Percentiles rank a stretch among this genome's conserved stretches.
Evolutionary conservation across 31 red algal genomes (phyloP).

Genomic region (Porphyra umbilicalis): DNA sequence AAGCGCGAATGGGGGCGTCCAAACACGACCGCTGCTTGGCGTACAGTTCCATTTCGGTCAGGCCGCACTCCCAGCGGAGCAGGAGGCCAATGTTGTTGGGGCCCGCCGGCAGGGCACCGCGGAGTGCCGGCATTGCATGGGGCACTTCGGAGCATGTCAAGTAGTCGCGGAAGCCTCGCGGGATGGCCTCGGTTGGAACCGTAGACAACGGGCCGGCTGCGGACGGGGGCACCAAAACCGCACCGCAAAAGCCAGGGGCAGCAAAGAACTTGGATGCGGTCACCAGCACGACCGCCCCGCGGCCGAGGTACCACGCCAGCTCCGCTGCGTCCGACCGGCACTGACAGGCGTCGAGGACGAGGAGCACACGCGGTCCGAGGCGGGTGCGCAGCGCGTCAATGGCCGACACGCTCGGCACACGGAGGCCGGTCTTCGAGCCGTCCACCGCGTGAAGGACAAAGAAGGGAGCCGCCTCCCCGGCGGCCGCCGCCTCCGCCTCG

Average conservation of each 20-base stretch:
- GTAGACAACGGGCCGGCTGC: conserved; percentile 24
- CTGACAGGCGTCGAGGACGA: conserved; percentile 74
- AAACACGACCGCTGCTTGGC: conserved; percentile 29
- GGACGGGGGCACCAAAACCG: conserved; percentile 41
- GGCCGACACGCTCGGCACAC: conserved; percentile 41
- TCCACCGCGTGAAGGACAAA: conserved; percentile 84
- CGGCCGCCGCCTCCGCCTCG: conserved; percentile 3
- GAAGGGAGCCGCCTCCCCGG: conserved; percentile 7
- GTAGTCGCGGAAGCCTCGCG: conserved; percentile 13
- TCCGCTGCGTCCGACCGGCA: conserved; percentile 42
- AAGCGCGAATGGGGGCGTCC: conserved; percentile 22
- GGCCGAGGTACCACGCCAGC: conserved; percentile 39
- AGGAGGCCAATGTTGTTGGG: conserved; percentile 52
- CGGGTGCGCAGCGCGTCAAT: conserved; percentile 12
- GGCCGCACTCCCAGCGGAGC: conserved; percentile 64
- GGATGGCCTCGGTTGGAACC: not conserved
- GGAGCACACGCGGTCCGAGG: conserved; percentile 27
- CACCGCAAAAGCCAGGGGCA: conserved; percentile 70
- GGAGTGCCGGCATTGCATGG: conserved; percentile 14
- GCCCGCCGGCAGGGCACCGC: conserved; percentile 21
- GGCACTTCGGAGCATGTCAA: conserved; percentile 62
- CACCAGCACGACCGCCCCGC: conserved; percentile 45
- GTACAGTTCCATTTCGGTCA: conserved; percentile 78
- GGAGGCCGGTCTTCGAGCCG: conserved; percentile 73
- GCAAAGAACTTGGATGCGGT: conserved; percentile 81